Base-by-base conservation (phyloP, 176 grass and related monocot genomes). In the Rhynchospora pubera region DNA sequence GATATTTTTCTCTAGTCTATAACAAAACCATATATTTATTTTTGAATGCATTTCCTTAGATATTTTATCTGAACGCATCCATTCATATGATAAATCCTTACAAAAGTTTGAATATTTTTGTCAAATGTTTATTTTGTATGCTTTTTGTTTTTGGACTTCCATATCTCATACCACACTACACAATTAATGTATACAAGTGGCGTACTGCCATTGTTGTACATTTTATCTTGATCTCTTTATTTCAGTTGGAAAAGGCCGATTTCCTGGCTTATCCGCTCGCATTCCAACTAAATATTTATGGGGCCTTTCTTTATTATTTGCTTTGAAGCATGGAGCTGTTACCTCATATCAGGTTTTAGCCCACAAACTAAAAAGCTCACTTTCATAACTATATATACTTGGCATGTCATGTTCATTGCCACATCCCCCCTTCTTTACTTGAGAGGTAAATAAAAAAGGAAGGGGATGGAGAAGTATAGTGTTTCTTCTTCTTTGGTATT, bases 251-350 rank as follows among this genome's bases (percentile, higher is more conserved):
- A 53, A 55, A 12, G 15, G 15, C 0, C 19, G 43, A 8, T 6
- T 65, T 39, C 66, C 42, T 65, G 62, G 60, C 79, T 82, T 82
- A 82, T 82, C 79, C 12, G 7, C 43, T 44, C 78, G 24, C 72
- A 77, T 77, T 77, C 78, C 78, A 80, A 80, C 39, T 80, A 44
- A 47, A 45, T 3, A 46, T 47, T 80, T 43, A 63, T 62, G 78
- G 59, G 14, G 12, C 28, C 42, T 7, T 82, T 53, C 48, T 63
- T 65, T 50, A 82, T 52, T 82, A 13, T 65, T 62, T 82, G 79
- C 79, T 66, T 82, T 10, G 43, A 51, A 82, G 21, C 34, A 65
- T 64, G 79, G 61, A 67, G 19, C 61, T 66, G 23, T 58, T 39
- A 6, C 30, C 28, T 32, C 51, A 57, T 51, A 51, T 60, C 47